Evolutionary conservation across 495 filamentous ascomycete genomes (phyloP), one percentile per base, ranked within the genome.

Genomic region (Cenococcum geophilum): DNA sequence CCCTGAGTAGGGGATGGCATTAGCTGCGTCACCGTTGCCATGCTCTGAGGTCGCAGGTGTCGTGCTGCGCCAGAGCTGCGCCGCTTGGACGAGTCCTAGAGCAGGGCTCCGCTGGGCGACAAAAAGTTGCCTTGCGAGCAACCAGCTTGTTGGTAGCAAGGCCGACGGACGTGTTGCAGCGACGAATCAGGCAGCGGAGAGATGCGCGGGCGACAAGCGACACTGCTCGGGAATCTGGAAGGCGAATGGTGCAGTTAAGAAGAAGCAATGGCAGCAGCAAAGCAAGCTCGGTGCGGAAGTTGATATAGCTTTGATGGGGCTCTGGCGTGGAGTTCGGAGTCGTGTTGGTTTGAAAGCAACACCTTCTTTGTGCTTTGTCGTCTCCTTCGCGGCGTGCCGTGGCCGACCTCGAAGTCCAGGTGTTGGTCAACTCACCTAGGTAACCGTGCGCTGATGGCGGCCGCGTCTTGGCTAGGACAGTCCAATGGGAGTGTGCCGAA

Each of bases 1-100:
- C 55, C 69, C 32, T 55, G 60, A 20, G 72, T 71, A 8, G 73
- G 73, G 14, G 71, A 75, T 37, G 73, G 73, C 73, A 75, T 75
- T 53, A 74, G 66, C 35, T 70, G 70, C 42, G 68, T 70, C 45
- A 52, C 66, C 8, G 66, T 68, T 18, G 66, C 66, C 66, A 68
- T 68, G 51, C 40, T 45, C 40, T 45, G 4, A 10, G 1, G 14
- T 20, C 58, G 42, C 51, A 18, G 34, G 14, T 32, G 40, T 51
- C 11, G 10, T 18, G 43, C 25, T 14, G 51, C 58, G 63, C 61
- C 61, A 54, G 61, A 34, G 25, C 48, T 63, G 61, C 55, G 43
- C 58, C 23, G 55, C 55, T 54, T n/a, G 4, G n/a, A 27, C n/a
- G 43, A 20, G 18, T 35, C 59, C 49, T 35, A 12, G 1, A 20